These are phyloP conservation scores for Boletus semigastroideus DNA, from an alignment of 1,284 basidiomycete genomes.

Conservation along the genomic window DNA sequence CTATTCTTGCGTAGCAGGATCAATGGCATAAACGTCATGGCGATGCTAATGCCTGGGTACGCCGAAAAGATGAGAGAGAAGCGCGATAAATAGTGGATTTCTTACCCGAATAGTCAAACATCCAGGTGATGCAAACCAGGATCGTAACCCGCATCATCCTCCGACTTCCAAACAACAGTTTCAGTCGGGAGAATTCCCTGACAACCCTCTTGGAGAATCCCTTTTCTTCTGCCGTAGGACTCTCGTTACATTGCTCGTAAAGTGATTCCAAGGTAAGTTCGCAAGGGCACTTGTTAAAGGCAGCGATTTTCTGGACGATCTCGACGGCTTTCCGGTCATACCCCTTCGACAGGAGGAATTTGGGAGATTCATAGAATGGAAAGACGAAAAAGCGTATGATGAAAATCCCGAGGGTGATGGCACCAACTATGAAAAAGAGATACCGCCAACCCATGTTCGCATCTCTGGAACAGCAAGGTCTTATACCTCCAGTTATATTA, in stretches of 20 bases:
- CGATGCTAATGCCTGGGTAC: background rate
- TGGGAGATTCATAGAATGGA: slow-evolving; percentile 17
- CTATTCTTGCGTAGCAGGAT: slow-evolving; percentile 18
- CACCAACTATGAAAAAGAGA: slow-evolving; percentile 9
- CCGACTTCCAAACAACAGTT: slow-evolving; percentile 10
- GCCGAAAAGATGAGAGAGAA: background rate
- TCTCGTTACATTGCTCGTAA: slow-evolving; percentile 1
- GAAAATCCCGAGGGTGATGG: slow-evolving; percentile 17
- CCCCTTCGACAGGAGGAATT: background rate
- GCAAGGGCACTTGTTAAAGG: background rate
- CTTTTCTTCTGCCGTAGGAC: background rate
- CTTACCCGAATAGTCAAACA: slow-evolving; percentile 6
- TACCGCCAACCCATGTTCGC: slow-evolving; percentile 25
- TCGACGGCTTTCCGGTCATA: too few relatives aligned
- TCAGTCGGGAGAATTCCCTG: slow-evolving; percentile 11
- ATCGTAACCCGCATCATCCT: slow-evolving; percentile 9
- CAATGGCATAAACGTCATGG: slow-evolving; percentile 1
- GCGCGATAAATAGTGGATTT: background rate
- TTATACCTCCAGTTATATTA: slow-evolving; percentile 8
- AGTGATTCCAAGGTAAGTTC: slow-evolving; percentile 17
- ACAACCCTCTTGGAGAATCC: slow-evolving; percentile 1
- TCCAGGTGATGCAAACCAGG: slow-evolving; percentile 12
- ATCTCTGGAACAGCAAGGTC: slow-evolving; percentile 18
- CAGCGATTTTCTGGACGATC: too few relatives aligned
- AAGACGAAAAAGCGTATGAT: slow-evolving; percentile 18